Base-by-base conservation (phyloP, 2,329 filamentous ascomycete species). In the Fusarium sp. region DNA sequence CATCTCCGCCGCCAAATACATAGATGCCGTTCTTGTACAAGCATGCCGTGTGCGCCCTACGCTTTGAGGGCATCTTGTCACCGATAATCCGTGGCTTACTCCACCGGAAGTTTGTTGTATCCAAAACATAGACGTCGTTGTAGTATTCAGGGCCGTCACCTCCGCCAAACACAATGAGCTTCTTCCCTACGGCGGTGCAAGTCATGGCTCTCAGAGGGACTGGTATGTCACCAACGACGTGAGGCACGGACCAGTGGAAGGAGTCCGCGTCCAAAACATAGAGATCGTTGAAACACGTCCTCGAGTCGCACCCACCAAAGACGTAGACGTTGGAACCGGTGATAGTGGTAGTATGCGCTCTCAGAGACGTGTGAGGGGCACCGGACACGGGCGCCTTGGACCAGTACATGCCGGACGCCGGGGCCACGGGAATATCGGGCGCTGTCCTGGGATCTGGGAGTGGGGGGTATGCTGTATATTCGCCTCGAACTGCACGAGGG, bases 341-440 rank as follows among this genome's bases (percentile, higher is more conserved):
- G 35, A 92, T 83, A 22, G 91, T 92, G 35, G 89, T 89, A 51
- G 91, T 92, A 80, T 93, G 91, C 17, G 91, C 91, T 64, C 91
- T 87, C 66, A 93, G 82, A 27, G 89, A 87, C 17, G 89, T 88
- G 77, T 91, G 90, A 42, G 89, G 83, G 29, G 86, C 84, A 29
- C 91, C 91, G 4, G 91, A 92, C n/a, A 89, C 86, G 9, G 88
- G 89, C 11, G 91, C 91, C 38, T 86, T 87, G 62, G 90, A 92
- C 91, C 91, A 93, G 83, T 93, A 93, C 91, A 93, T 93, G 76
- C 91, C 91, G 57, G 90, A 91, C 20, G 91, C 88, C 29, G 91
- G 91, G 17, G 91, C 90, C 4, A 87, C 84, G 11, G 87, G 85
- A 20, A 93, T 90, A 66, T 92, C 88, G 7, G 89, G 87, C 2